Evolutionary conservation across 2,329 filamentous ascomycete genomes (phyloP), one percentile per base, ranked within the genome.

Genomic region (Trichoderma polysporum): DNA sequence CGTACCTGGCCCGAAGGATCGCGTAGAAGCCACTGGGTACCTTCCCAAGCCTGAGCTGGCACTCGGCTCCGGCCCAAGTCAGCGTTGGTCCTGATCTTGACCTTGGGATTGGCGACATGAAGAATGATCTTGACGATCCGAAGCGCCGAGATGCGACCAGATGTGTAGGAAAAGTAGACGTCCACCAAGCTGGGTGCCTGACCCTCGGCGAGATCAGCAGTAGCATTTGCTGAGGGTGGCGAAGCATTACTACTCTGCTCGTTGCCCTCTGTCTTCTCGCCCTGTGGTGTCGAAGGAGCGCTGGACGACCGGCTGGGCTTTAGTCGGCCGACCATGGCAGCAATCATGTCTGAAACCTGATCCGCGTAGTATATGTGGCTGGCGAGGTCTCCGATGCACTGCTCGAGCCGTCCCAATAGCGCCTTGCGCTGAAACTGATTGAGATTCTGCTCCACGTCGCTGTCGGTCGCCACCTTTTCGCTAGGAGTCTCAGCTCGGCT

Each of bases 311-410:
- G 80, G 1, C 80, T 77, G 3, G 93, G 92, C 77, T 91, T 95
- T 33, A 98, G 83, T 22, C 93, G 90, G 33, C 86, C 81, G 17
- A 98, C 81, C 52, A 98, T 90, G 0, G 92, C 88, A 22, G 89
- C 86, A 60, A 97, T 88, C 93, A 98, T 97, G 78, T 99, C 95
- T 1, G 91, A 89, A 65, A 98, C 92, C 78, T 99, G 95, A 73
- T 98, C 94, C 1, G 92, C 92, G 76, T 99, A 99, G 81, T 99
- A 99, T 35, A 97, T 90, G 75, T 99, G 95, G 0, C 92, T 97
- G 2, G 94, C 93, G 31, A 99, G 82, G 75, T 94, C 88, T n/a
- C 93, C 93, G 69, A 97, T 93, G 78, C 92, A 97, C 71, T 87
- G 85, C 76, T 95, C 90, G 17, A 98, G 84, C 35, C 89, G 86